phyloP scores from a whole-genome alignment of 2,329 filamentous ascomycete genomes.

The Sclerotinia trifoliorum region DNA sequence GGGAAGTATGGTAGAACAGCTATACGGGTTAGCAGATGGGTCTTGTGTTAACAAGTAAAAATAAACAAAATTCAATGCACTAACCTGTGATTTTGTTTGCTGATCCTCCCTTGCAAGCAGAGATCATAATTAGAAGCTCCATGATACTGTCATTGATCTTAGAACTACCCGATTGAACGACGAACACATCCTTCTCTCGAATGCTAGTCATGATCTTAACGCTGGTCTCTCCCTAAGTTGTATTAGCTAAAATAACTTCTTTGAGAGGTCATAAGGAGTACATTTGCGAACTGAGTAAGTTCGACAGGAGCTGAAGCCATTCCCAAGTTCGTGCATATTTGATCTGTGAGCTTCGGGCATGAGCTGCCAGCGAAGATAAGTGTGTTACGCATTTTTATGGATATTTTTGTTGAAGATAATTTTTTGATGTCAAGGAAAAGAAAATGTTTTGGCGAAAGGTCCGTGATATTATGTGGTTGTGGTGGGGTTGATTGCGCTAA shows the following conservation, averaged over 20 bases:
- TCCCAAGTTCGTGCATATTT: conserved; percentile 67
- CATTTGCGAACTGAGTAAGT: conserved; percentile 69
- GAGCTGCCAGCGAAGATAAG: conserved; percentile 68
- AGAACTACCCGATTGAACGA: conserved; percentile 92
- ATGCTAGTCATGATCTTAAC: conserved; percentile 72
- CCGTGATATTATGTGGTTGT: neutral
- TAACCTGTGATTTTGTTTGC: conserved; percentile 94
- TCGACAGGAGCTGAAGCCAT: conserved; percentile 64
- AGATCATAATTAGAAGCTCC: conserved; percentile 99
- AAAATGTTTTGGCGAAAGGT: conserved; percentile 17
- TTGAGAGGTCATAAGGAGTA: conserved; percentile 42
- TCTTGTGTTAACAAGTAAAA: neutral
- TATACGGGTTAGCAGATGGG: conserved; percentile 42
- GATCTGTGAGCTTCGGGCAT: conserved; percentile 61
- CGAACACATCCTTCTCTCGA: conserved; percentile 97
- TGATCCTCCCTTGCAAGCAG: conserved; percentile 95
- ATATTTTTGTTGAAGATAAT: neutral
- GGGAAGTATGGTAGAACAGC: conserved; percentile 93
- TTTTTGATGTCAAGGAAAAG: conserved; percentile 22
- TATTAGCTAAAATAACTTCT: conserved; percentile 31
- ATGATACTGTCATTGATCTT: conserved; percentile 99
- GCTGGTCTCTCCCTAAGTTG: conserved; percentile 62
- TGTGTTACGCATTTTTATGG: conserved; percentile 57
- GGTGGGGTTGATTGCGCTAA: conserved; percentile 4
- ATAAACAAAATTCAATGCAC: conserved; percentile 31